Conservation (phyloP, 169 alveolate species). For the Cryptosporidium xiaoi region DNA sequence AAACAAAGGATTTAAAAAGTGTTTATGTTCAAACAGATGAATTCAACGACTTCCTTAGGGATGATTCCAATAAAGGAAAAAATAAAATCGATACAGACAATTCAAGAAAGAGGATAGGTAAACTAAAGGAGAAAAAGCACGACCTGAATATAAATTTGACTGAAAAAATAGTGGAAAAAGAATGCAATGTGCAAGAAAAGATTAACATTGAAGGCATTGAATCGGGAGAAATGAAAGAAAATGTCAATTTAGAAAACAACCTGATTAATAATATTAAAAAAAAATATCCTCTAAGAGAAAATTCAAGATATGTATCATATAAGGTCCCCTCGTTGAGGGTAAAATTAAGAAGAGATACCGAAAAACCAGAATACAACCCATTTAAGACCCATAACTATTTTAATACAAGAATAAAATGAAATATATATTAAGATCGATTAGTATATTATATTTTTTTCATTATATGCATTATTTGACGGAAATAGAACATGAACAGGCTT, state of each 20-base stretch:
- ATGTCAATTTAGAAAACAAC: neutral
- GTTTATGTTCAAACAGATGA: slow-evolving; percentile 44
- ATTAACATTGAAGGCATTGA: neutral
- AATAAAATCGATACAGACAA: too few species aligned
- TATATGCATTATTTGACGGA: slow-evolving; percentile 78
- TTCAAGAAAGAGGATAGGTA: neutral
- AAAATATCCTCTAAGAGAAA: slow-evolving; percentile 57
- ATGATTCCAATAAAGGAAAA: neutral
- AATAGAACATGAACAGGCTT: slow-evolving; percentile 77
- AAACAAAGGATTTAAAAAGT: slow-evolving; percentile 7
- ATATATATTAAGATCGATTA: slow-evolving; percentile 1
- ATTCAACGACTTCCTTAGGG: neutral
- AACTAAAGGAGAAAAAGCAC: neutral
- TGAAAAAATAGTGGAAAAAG: neutral
- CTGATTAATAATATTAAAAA: neutral
- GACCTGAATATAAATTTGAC: neutral
- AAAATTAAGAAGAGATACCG: slow-evolving; percentile 72
- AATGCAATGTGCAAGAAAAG: neutral
- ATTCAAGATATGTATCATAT: slow-evolving; percentile 55
- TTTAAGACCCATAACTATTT: slow-evolving; percentile 68
- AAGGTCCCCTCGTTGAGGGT: slow-evolving; percentile 70
- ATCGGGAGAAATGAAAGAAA: neutral
- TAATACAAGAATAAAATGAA: slow-evolving; percentile 33
- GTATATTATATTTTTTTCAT: slow-evolving; percentile 61
- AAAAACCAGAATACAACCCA: slow-evolving; percentile 68